Conservation (phyloP, 768 basidiomycete genomes). For the Gyrodon lividus region DNA sequence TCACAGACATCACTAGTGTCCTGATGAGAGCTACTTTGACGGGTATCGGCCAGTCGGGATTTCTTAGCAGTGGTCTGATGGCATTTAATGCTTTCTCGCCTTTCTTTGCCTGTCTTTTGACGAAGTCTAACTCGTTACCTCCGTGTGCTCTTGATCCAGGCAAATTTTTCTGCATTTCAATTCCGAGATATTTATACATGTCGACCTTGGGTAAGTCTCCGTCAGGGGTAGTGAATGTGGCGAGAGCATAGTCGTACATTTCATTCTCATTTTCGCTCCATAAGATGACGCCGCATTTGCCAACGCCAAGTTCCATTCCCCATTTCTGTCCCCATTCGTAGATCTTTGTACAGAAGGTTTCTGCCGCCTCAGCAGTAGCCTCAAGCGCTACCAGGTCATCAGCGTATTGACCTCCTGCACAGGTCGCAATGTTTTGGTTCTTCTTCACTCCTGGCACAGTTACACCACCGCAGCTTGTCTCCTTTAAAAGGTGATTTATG, state of each 20-base stretch:
- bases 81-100: background rate
- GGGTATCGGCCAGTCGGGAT: background rate
- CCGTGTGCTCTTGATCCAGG: background rate
- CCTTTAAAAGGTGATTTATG: conserved; percentile 5
- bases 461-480: conserved; percentile 1
- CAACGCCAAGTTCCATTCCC: conserved; percentile 4
- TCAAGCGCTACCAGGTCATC: conserved; percentile 4
- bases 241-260: too few relatives aligned
- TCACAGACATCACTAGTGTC: background rate
- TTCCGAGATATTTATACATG: conserved; percentile 39
- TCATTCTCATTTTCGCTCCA: background rate
- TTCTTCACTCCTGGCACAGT: too few relatives aligned
- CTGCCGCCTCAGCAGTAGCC: conserved; percentile 14
- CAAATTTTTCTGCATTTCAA: conserved; percentile 1
- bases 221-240: background rate
- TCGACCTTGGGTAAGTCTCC: conserved; percentile 11
- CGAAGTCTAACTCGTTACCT: background rate
- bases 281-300: background rate
- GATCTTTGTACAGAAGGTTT: background rate
- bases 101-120: background rate
- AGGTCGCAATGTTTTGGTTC: too few relatives aligned
- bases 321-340: conserved; percentile 1
- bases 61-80: background rate
- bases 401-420: conserved; percentile 1
- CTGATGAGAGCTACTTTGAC: background rate